These are phyloP conservation scores for Luvunga scandens DNA, from an alignment of 345 rosid species.

Conservation along the genomic window DNA sequence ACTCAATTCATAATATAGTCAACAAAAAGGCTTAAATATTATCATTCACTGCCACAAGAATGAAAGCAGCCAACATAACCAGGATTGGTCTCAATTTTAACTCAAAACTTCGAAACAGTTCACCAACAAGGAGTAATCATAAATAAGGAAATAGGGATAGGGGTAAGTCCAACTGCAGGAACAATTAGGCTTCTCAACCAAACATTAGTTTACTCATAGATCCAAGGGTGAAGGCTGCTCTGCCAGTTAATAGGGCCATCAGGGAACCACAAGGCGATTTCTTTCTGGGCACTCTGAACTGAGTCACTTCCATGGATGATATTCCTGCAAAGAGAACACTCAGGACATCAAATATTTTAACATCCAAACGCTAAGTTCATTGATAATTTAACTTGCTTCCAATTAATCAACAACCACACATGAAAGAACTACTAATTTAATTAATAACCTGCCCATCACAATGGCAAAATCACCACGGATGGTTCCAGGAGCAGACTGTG, in stretches of 20 bases:
- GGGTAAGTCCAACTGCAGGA: not conserved
- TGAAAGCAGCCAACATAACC: not conserved
- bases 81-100: not conserved
- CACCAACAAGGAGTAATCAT: not conserved
- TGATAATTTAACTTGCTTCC: not conserved
- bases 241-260: conserved; percentile 78
- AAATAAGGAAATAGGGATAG: not conserved
- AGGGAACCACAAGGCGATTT: conserved; percentile 90
- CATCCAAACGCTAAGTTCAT: not conserved
- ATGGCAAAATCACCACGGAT: conserved; percentile 92
- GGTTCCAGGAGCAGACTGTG: conserved; percentile 86
- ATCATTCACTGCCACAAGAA: too few species aligned
- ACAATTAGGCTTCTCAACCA: not conserved
- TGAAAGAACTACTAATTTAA: not conserved
- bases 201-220: conserved; percentile 55
- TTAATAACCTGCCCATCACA: conserved; percentile 72
- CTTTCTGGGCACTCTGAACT: conserved; percentile 77
- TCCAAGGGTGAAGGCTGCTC: conserved; percentile 78
- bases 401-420: not conserved
- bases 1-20: too few species aligned
- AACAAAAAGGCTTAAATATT: too few species aligned
- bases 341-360: not conserved
- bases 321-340: conserved; percentile 44
- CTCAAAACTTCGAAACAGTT: conserved; percentile 2
- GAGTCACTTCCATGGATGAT: conserved; percentile 93